Conservation (phyloP, 73 alveolate species). For the Paramecium bursaria region DNA sequence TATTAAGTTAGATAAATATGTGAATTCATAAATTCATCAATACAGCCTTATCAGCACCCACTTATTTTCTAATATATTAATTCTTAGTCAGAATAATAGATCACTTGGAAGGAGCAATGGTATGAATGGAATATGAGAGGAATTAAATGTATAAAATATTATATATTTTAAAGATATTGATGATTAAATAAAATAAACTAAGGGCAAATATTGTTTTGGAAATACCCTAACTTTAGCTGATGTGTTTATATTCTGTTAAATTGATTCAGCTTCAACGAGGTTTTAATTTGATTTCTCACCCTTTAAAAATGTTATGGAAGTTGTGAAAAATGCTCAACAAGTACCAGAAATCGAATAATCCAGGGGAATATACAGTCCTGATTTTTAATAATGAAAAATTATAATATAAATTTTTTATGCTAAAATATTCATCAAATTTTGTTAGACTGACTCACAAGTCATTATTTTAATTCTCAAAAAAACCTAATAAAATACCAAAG, state of each 20-base stretch:
- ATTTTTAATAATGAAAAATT: too few species aligned
- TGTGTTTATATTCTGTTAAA: conserved; percentile 23
- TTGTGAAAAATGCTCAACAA: conserved; percentile 3
- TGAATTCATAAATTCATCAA: conserved; percentile 30
- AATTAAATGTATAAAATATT: conserved; percentile 1
- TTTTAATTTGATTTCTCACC: conserved; percentile 10
- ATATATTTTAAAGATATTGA: neutral
- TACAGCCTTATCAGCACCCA: conserved; percentile 17
- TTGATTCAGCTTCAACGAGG: conserved; percentile 58
- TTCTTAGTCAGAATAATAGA: neutral
- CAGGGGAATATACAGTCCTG: conserved; percentile 37
- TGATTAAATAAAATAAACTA: neutral
- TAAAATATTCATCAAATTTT: too few species aligned
- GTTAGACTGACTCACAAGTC: too few species aligned
- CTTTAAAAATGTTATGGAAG: conserved; percentile 24
- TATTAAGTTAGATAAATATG: conserved; percentile 8
- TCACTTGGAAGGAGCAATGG: conserved; percentile 57
- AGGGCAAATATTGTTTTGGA: conserved; percentile 35
- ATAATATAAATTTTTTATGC: too few species aligned
- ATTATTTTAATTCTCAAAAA: too few species aligned
- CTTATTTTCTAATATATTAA: conserved; percentile 17
- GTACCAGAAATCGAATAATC: conserved; percentile 32
- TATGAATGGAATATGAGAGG: conserved; percentile 33
- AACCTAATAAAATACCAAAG: too few species aligned
- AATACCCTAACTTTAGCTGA: conserved; percentile 43